Percentiles rank a stretch among this genome's conserved stretches.
phyloP scores from a whole-genome alignment of 2,329 filamentous ascomycete species.

The Penicillium crustosum region DNA sequence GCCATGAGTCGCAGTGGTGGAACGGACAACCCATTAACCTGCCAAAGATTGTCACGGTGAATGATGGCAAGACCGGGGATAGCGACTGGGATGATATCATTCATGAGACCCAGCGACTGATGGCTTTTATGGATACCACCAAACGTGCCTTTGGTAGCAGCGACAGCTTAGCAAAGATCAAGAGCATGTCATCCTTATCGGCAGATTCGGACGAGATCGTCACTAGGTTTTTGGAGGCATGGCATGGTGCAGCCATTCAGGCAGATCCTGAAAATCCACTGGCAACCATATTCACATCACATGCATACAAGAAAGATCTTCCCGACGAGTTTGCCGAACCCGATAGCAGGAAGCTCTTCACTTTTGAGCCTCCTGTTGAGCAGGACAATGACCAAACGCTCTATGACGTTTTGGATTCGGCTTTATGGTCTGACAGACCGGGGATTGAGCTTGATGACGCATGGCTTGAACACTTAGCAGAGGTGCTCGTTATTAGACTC shows the following conservation, averaged over 20 bases:
- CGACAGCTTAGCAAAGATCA: constrained; percentile 50
- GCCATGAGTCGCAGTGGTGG: constrained; percentile 62
- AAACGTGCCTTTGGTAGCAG: constrained; percentile 59
- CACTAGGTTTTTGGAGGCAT: constrained; percentile 50
- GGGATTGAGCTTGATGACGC: constrained; percentile 45
- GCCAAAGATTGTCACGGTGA: constrained; percentile 52
- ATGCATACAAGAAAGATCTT: constrained; percentile 41
- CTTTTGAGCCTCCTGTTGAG: constrained; percentile 42
- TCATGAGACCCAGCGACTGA: constrained; percentile 59
- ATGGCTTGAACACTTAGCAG: constrained; percentile 52
- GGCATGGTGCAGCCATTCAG: constrained; percentile 48
- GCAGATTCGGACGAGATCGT: constrained; percentile 39
- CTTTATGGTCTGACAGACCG: constrained; percentile 49
- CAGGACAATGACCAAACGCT: constrained; percentile 45
- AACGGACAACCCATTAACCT: constrained; percentile 54
- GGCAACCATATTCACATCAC: constrained; percentile 49
- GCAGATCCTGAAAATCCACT: constrained; percentile 45
- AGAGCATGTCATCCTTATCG: constrained; percentile 33
- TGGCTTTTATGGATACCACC: constrained; percentile 61
- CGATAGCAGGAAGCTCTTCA: constrained; percentile 40
- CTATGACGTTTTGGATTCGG: constrained; percentile 55
- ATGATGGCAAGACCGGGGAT: constrained; percentile 34
- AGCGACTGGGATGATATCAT: constrained; percentile 49
- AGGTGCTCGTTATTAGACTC: constrained; percentile 55
- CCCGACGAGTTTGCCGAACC: constrained; percentile 31